These are phyloP conservation scores for Avicennia marina DNA, from an alignment of 257 asterid species.

Conservation along the genomic window DNA sequence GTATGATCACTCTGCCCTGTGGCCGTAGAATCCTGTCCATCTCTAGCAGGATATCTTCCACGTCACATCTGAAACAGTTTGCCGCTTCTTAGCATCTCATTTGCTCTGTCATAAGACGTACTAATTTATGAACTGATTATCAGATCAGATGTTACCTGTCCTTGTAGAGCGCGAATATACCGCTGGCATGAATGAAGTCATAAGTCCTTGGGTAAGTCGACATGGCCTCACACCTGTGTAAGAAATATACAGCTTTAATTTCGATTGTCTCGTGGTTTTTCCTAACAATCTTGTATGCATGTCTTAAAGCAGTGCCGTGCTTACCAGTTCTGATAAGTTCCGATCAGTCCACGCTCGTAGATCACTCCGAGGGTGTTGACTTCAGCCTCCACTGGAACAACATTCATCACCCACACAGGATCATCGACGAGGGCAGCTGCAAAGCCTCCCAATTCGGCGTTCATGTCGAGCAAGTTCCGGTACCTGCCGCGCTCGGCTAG, in stretches of 20 bases:
- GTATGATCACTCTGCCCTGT: conserved; percentile 72
- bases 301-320: no score
- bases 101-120: not conserved
- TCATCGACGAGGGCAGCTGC: conserved; percentile 78
- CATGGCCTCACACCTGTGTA: conserved; percentile 87
- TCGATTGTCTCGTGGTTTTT: no score
- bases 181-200: conserved; percentile 81
- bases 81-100: not conserved
- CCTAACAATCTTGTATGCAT: no score
- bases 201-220: conserved; percentile 91
- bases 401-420: conserved; percentile 90
- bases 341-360: conserved; percentile 83
- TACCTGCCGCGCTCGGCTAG: conserved; percentile 76
- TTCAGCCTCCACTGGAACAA: conserved; percentile 57
- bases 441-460: conserved; percentile 81
- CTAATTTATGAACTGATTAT: no score
- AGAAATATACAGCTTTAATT: no score
- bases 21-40: conserved; percentile 92
- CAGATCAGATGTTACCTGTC: no score
- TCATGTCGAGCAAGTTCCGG: conserved; percentile 88
- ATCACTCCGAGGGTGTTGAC: conserved; percentile 65
- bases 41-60: conserved; percentile 69
- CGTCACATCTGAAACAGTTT: conserved; percentile 48
- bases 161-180: conserved; percentile 62
- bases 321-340: conserved; percentile 89